A percentile compares a stretch with the other conserved stretches of the same genome.
Conservation (phyloP, 768 basidiomycete species). For the Trametes cubensis region DNA sequence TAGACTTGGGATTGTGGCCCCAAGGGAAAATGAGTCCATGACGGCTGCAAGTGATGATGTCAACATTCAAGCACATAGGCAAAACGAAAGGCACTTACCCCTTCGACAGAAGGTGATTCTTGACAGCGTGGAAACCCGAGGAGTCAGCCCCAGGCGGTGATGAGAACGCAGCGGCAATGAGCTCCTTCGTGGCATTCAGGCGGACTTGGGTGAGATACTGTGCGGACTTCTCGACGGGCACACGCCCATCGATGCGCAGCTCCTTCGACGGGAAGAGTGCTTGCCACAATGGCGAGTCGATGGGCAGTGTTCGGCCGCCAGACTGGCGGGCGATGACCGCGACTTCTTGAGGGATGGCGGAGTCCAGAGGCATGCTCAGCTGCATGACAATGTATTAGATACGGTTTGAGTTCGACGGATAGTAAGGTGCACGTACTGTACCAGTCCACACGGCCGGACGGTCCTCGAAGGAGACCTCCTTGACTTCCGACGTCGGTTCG, state of each 20-base stretch:
- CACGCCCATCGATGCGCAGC: conserved; percentile 82
- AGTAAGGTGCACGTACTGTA: conserved; percentile 50
- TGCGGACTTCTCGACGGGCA: conserved; percentile 72
- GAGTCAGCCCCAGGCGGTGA: conserved; percentile 50
- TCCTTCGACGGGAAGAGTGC: conserved; percentile 72
- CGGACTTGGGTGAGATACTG: conserved; percentile 81
- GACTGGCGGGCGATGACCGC: conserved; percentile 73
- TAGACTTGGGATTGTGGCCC: conserved; percentile 73
- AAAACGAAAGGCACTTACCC: conserved; percentile 49
- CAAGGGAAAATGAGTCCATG: conserved; percentile 88
- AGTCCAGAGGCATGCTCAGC: conserved; percentile 82
- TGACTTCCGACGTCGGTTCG: conserved; percentile 39
- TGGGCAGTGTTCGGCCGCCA: conserved; percentile 67
- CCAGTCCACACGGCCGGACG: conserved; percentile 72
- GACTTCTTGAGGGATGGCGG: conserved; percentile 66
- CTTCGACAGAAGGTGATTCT: conserved; percentile 71
- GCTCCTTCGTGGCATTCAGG: conserved; percentile 75
- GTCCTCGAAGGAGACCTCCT: conserved; percentile 56
- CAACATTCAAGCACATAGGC: conserved; percentile 13
- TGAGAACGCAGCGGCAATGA: conserved; percentile 75
- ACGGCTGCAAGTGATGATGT: conserved; percentile 53
- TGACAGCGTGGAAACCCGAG: conserved; percentile 57
- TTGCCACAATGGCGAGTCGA: conserved; percentile 68
- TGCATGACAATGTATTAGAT: conserved; percentile 35
- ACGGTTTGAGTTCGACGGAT: background rate